Base-by-base conservation (phyloP, 257 asterid species). In the Marsdenia floribunda region DNA sequence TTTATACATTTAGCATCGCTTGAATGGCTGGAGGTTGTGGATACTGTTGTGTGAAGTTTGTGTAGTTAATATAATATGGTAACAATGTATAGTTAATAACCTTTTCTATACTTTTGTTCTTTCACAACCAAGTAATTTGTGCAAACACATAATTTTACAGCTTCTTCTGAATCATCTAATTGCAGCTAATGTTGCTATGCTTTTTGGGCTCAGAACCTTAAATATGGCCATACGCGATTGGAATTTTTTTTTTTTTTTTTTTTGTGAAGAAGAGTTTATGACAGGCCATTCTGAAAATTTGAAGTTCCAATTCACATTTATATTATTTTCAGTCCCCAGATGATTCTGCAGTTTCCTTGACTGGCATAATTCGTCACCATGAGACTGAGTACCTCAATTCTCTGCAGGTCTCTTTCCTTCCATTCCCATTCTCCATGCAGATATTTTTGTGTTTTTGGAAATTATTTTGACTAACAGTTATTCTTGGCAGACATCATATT, bases 361-460 rank as follows among this genome's bases (percentile, higher is more conserved):
- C 84, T 65, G 84, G 82, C 84, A 90, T 90, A 53, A 88, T 94
- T 76, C 93, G 97, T 83, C 90, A 89, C 85, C 97, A 92, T 59
- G 99, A 94, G 86, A 86, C 91, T 0, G 97, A 90, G 80, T 92
- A 92, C 83, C 89, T 94, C 44, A 80, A 85, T 77, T 85, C 96
- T 68, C 93, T 94, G 61, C 97, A 92, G 99, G 97, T 94, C 46
- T 76, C 11, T 46, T 61, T 44, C 18, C 24, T 49, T 73, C 52
- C 35, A 52, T 49, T 52, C 57, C 52, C 22, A 52, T n/a, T 52
- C 57, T 75, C 19, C 19, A n/a, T n/a, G 35, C 49, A n/a, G 29
- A 73, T 69, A 6, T 52, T 61, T 70, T 74, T 72, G n/a, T 74
- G 71, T 9, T 29, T 72, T 21, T 53, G 3, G 50, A 22, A 49